These are phyloP conservation scores for Lasiodiplodia sp. DNA, from an alignment of 2,329 filamentous ascomycete species.

Conservation along the genomic window DNA sequence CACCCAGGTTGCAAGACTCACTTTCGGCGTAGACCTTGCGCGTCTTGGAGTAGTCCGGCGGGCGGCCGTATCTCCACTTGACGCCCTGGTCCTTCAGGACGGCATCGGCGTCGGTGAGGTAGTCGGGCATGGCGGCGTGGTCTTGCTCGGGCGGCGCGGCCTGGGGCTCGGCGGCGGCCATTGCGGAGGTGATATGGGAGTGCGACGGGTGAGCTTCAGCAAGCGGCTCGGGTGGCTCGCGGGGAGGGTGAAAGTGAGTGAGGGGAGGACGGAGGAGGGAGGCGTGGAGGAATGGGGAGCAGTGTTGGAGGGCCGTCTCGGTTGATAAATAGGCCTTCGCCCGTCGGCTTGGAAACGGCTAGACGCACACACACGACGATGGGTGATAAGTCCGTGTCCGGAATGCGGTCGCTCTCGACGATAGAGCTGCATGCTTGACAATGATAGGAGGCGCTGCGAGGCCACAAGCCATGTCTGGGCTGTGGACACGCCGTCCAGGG, in stretches of 20 bases:
- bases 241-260: neutral
- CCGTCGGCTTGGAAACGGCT: conserved; percentile 18
- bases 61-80: conserved; percentile 66
- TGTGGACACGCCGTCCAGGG: conserved; percentile 27
- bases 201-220: neutral
- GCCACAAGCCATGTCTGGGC: conserved; percentile 28
- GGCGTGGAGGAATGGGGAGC: neutral
- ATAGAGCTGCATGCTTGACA: conserved; percentile 28
- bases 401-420: conserved; percentile 17
- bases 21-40: conserved; percentile 65
- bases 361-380: conserved; percentile 25
- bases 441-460: conserved; percentile 27
- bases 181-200: neutral
- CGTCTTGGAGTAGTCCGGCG: conserved; percentile 71
- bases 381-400: conserved; percentile 21
- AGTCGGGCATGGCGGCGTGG: conserved; percentile 60
- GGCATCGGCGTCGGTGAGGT: conserved; percentile 65
- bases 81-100: conserved; percentile 62
- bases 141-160: conserved; percentile 39
- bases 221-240: neutral
- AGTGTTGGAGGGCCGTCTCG: neutral
- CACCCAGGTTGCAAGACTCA: conserved; percentile 46
- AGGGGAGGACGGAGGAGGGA: neutral
- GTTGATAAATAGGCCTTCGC: conserved; percentile 19
- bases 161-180: conserved; percentile 23